These are phyloP conservation scores for Cochliopodium minus DNA, from an alignment of 208 protist species.

Conservation along the genomic window DNA sequence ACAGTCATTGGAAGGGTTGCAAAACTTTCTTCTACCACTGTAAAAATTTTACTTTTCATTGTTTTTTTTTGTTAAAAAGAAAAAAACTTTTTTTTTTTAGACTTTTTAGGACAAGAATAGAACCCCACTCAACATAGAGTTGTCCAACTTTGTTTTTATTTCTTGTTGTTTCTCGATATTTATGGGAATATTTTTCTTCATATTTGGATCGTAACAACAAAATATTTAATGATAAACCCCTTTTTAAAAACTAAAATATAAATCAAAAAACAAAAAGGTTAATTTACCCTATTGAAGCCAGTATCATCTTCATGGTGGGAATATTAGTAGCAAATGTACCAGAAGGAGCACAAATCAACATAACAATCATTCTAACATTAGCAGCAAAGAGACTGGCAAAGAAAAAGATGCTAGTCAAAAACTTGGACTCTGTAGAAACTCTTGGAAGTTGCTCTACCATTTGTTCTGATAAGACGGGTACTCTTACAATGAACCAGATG, in stretches of 20 bases:
- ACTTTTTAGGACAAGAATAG: too few relatives aligned
- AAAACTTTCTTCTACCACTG: slow-evolving; percentile 16
- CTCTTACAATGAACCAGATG: slow-evolving; percentile 94
- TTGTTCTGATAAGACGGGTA: slow-evolving; percentile 97
- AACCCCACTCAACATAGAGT: slow-evolving; percentile 34
- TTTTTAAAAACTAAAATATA: too few relatives aligned
- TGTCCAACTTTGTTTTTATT: slow-evolving; percentile 34
- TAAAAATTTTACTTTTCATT: too few relatives aligned
- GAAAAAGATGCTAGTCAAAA: slow-evolving; percentile 53
- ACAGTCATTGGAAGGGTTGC: slow-evolving; percentile 58
- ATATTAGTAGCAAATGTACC: slow-evolving; percentile 61
- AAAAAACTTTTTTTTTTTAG: too few relatives aligned
- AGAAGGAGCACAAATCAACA: slow-evolving; percentile 45
- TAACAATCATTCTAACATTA: slow-evolving; percentile 50
- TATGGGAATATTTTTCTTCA: slow-evolving; percentile 16
- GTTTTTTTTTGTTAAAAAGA: too few relatives aligned
- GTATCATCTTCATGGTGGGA: slow-evolving; percentile 33
- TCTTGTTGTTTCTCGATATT: slow-evolving; percentile 25
- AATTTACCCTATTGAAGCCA: too few relatives aligned
- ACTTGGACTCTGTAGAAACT: slow-evolving; percentile 53
- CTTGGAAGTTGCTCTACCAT: slow-evolving; percentile 89
- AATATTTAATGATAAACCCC: slow-evolving; percentile 17
- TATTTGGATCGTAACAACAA: slow-evolving; percentile 7
- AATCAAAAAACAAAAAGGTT: too few relatives aligned
- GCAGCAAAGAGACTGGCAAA: slow-evolving; percentile 36